phyloP scores from a whole-genome alignment of 371 early-diverging fungal species.

The Syncephalastrum racemosum region DNA sequence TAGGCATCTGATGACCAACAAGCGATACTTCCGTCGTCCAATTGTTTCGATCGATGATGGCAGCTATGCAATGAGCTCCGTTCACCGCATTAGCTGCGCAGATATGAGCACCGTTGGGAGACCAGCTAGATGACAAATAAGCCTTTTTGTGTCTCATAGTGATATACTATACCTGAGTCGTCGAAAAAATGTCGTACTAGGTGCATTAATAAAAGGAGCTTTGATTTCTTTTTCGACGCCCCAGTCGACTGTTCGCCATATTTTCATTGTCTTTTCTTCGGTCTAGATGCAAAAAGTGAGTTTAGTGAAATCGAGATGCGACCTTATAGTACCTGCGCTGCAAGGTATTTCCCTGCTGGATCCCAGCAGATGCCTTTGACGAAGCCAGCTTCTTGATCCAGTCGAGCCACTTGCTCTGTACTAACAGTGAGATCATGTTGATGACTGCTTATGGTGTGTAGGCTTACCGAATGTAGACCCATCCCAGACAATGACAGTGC shows the following conservation, averaged over 20 bases:
- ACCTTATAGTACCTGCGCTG: slow-evolving; percentile 77
- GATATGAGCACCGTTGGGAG: slow-evolving; percentile 90
- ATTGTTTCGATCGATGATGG: slow-evolving; percentile 73
- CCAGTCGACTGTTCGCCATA: slow-evolving; percentile 92
- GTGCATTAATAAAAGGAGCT: slow-evolving; percentile 75
- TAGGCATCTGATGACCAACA: slow-evolving; percentile 87
- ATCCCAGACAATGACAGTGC: slow-evolving; percentile 84
- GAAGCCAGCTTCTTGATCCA: slow-evolving; percentile 82
- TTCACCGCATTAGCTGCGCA: slow-evolving; percentile 91
- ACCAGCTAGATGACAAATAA: slow-evolving; percentile 66
- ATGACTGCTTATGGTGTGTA: neutral
- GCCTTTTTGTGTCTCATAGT: neutral
- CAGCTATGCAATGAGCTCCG: slow-evolving; percentile 79
- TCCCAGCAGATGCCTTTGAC: slow-evolving; percentile 98
- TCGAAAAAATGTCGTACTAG: slow-evolving; percentile 86
- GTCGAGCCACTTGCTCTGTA: slow-evolving; percentile 58
- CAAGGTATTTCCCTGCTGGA: slow-evolving; percentile 91
- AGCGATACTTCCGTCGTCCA: slow-evolving; percentile 84
- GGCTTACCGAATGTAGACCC: slow-evolving; percentile 73
- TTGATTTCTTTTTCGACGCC: slow-evolving; percentile 67
- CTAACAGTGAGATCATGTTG: neutral
- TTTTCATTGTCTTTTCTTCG: slow-evolving; percentile 87
- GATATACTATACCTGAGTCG: slow-evolving; percentile 65
- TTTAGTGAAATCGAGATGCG: too few relatives aligned
- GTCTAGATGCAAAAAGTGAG: slow-evolving; percentile 62